Conservation (phyloP, 768 basidiomycete genomes). For the Floccularia luteovirens region DNA sequence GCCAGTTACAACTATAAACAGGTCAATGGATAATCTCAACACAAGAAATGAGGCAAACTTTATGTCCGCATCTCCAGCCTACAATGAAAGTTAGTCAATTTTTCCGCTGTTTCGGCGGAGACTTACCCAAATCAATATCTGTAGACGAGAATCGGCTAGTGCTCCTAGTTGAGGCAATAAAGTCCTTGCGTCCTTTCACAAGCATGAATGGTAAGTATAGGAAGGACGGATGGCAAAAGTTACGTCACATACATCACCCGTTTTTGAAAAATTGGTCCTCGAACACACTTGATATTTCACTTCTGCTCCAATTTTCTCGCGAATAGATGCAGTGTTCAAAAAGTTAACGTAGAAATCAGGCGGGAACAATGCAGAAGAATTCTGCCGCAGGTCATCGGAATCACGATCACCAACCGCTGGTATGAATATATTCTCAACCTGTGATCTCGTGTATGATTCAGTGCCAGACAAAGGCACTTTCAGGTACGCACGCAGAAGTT, state of each 20-base stretch:
- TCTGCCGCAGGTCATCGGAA: slow-evolving; percentile 51
- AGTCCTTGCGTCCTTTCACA: slow-evolving; percentile 42
- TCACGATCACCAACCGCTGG: slow-evolving; percentile 50
- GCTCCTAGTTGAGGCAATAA: slow-evolving; percentile 40
- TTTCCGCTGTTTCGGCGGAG: neutral
- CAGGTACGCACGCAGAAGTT: slow-evolving; percentile 42
- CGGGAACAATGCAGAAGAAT: slow-evolving; percentile 43
- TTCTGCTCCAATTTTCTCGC: slow-evolving; percentile 45
- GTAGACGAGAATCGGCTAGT: slow-evolving; percentile 34
- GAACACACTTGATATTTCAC: slow-evolving; percentile 41
- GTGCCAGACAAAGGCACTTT: neutral
- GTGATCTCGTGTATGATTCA: neutral
- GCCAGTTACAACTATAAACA: slow-evolving; percentile 34
- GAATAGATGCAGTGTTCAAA: slow-evolving; percentile 25
- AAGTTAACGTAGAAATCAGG: slow-evolving; percentile 48
- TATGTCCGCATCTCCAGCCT: slow-evolving; percentile 45
- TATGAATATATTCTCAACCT: slow-evolving; percentile 38
- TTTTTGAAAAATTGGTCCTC: slow-evolving; percentile 29
- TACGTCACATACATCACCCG: slow-evolving; percentile 45
- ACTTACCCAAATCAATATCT: slow-evolving; percentile 39
- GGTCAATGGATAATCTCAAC: neutral
- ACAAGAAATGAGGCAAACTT: slow-evolving; percentile 23
- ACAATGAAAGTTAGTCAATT: slow-evolving; percentile 9
- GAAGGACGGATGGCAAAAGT: neutral
- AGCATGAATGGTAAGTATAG: neutral